phyloP scores from a whole-genome alignment of 768 basidiomycete species.

The Amanita inopinata region DNA sequence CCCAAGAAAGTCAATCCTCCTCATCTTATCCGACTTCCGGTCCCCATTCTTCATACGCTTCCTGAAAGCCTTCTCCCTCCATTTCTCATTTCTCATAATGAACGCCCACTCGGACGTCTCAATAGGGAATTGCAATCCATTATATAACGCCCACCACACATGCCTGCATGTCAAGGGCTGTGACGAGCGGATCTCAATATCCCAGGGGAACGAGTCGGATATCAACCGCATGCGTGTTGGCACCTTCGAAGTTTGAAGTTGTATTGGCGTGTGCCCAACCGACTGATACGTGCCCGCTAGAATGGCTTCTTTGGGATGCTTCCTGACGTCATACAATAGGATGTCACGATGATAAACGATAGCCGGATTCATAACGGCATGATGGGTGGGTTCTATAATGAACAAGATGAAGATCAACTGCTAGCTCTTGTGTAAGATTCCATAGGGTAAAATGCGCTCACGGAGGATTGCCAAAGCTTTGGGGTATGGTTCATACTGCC shows the following conservation, averaged over 20 bases:
- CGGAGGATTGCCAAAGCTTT: too few species aligned
- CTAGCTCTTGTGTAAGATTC: too few species aligned
- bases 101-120: slow-evolving; percentile 62
- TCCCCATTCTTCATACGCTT: slow-evolving; percentile 24
- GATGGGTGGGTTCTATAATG: too few species aligned
- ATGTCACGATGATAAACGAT: too few species aligned
- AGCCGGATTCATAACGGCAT: too few species aligned
- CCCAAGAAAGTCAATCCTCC: slow-evolving; percentile 58
- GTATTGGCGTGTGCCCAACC: background rate
- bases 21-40: slow-evolving; percentile 17
- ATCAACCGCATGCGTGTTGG: slow-evolving; percentile 39
- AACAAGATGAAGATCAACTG: too few species aligned
- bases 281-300: background rate
- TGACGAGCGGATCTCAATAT: slow-evolving; percentile 40
- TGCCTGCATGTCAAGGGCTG: slow-evolving; percentile 36
- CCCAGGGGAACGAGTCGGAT: slow-evolving; percentile 57
- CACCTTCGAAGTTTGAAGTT: slow-evolving; percentile 14
- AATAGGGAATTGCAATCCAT: slow-evolving; percentile 41
- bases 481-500: too few species aligned
- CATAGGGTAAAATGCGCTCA: too few species aligned
- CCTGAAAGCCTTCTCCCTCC: slow-evolving; percentile 27
- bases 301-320: background rate
- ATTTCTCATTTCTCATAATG: slow-evolving; percentile 34
- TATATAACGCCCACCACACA: slow-evolving; percentile 45
- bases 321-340: too few species aligned